Percentiles rank a stretch among this genome's conserved stretches.
Conservation (phyloP, 345 rosid genomes). For the Clarkia xantiana region DNA sequence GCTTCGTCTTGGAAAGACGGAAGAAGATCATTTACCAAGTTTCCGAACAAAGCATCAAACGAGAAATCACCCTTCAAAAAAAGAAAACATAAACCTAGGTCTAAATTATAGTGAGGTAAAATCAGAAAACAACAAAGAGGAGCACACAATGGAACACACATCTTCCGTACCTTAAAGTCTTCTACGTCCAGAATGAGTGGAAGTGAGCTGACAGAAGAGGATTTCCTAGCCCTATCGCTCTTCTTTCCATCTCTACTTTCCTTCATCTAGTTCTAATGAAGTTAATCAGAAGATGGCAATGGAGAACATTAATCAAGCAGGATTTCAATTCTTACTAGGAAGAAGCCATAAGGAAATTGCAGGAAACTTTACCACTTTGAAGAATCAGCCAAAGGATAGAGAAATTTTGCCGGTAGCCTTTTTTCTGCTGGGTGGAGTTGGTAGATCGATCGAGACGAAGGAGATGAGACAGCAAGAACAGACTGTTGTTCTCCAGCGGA, state of each 20-base stretch:
- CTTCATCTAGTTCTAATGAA: slow-evolving; percentile 38
- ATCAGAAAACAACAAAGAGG: no score
- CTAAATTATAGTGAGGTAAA: no score
- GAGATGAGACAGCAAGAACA: no score
- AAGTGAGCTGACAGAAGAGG: slow-evolving; percentile 41
- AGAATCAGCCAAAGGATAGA: not conserved
- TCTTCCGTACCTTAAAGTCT: slow-evolving; percentile 68
- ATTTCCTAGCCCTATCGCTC: slow-evolving; percentile 29
- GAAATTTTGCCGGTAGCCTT: slow-evolving; percentile 1
- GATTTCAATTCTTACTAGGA: not conserved
- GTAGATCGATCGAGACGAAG: not conserved
- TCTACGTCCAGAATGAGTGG: slow-evolving; percentile 81
- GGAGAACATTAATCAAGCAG: not conserved
- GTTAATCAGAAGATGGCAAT: slow-evolving; percentile 1
- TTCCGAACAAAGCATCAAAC: slow-evolving; percentile 88
- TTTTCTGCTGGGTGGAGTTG: not conserved
- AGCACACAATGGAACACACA: no score
- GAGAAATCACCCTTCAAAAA: slow-evolving; percentile 77
- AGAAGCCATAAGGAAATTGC: no score
- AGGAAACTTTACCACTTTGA: not conserved
- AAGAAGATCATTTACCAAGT: slow-evolving; percentile 66
- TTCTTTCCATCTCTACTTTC: slow-evolving; percentile 22
- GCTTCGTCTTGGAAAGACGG: slow-evolving; percentile 84
- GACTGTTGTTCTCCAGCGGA: no score
- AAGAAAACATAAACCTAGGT: not conserved